A percentile compares a stretch with the other conserved stretches of the same genome.
Conservation (phyloP, 257 asterid genomes). For the Leptodermis oblonga region DNA sequence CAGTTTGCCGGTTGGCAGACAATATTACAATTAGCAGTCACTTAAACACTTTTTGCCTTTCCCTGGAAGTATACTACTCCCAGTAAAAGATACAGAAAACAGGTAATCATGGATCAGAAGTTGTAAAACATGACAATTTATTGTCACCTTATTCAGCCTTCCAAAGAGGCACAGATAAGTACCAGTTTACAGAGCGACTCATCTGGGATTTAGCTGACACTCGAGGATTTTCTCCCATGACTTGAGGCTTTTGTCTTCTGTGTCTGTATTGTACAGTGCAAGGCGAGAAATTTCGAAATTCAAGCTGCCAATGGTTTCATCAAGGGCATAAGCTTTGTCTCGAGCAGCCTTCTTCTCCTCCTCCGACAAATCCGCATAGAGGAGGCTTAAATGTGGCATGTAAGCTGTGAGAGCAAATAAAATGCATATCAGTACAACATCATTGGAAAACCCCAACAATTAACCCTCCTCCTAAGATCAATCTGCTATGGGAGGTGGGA, state of each 20-base stretch:
- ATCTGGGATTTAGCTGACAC: constrained; percentile 31
- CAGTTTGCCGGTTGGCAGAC: too few species aligned
- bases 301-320: constrained; percentile 48
- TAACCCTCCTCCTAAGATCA: not conserved
- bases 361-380: constrained; percentile 66
- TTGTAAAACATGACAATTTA: not conserved
- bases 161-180: constrained; percentile 3
- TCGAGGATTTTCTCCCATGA: constrained; percentile 91
- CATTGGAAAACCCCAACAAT: not conserved
- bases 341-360: constrained; percentile 71
- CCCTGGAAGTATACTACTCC: not conserved
- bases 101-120: not conserved
- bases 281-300: constrained; percentile 55
- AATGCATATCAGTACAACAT: not conserved
- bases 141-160: constrained; percentile 20
- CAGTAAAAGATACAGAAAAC: not conserved
- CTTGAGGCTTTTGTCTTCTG: constrained; percentile 68
- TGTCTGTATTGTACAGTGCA: constrained; percentile 73
- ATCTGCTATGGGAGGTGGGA: not conserved
- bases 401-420: constrained; percentile 49
- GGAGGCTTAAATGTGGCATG: constrained; percentile 95
- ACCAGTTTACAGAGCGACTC: not conserved
- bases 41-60: not conserved
- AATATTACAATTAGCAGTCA: not conserved
- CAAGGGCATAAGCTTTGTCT: constrained; percentile 61